Evolutionary conservation across 306 rosid species (phyloP), one percentile per base, ranked within the genome.

Genomic region (Acmispon strigosus): DNA sequence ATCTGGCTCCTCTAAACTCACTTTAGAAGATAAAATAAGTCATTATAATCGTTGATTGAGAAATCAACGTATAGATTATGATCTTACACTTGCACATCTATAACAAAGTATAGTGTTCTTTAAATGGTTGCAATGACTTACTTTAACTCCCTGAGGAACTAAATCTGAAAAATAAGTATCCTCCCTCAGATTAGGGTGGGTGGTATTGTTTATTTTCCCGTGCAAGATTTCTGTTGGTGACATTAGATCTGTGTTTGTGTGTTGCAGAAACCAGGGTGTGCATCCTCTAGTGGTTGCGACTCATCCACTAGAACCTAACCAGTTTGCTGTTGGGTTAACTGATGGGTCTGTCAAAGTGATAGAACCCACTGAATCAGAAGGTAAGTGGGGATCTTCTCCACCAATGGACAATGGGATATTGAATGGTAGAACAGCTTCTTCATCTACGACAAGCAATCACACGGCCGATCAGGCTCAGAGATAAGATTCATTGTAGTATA

Each of bases 311-410:
- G 96, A 88, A 16, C 82, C 89, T 2, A 85, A 85, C 75, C 98
- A 92, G 71, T 78, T 92, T 59, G 96, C 96, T 5, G 83, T 90
- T 7, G 96, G 98, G 42, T 54, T 90, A 81, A 82, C 77, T 0
- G 91, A 89, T 64, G 98, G 98, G 42, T 83, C 98, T 1, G 92
- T 92, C 34, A 86, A 84, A 83, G 95, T 92, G 64, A 80, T 92
- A 7, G 98, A 92, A 67, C 98, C 96, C 16, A 49, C 56, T 1
- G 91, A 87, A 62, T 80, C 95, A 7, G 91, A 86, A 70, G 87
- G 91, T 37, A 85, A 80, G 69, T 92, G 96, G 98, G 98, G 98
- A 11, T 51, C 85, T 0, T 56, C 64, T 10, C 89, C 87, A 0
- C 96, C 90, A 4, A 36, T 22, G 59, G 96, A 86, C 62, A 90